Percentiles rank a stretch among this genome's conserved stretches.
phyloP scores from a whole-genome alignment of 495 filamentous ascomycete genomes.

The Tuber indicum region DNA sequence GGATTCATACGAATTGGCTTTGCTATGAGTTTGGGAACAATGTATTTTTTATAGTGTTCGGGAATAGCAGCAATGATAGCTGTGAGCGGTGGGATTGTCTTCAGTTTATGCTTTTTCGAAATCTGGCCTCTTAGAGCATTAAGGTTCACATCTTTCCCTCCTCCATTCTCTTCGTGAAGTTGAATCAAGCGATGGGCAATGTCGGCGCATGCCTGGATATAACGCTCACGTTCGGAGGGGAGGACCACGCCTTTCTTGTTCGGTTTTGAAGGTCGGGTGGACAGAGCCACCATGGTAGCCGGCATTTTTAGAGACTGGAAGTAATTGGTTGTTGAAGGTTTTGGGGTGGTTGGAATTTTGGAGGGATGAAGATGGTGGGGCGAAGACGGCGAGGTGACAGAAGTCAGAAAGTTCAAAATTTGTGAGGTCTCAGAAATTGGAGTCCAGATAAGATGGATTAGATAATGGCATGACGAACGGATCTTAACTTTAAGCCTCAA shows the following conservation, averaged over 20 bases:
- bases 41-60: conserved; percentile 99
- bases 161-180: conserved; percentile 75
- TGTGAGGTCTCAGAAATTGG: not conserved
- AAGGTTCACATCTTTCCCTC: conserved; percentile 78
- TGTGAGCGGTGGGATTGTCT: conserved; percentile 79
- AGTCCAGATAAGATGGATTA: conserved; percentile 22
- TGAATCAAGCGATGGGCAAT: conserved; percentile 89
- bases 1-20: conserved; percentile 76
- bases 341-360: not conserved
- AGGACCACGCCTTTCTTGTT: conserved; percentile 35
- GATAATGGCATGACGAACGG: not conserved
- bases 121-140: conserved; percentile 82
- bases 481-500: not conserved
- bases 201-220: conserved; percentile 86
- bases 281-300: conserved; percentile 23
- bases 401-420: not conserved
- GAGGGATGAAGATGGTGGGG: conserved; percentile 7
- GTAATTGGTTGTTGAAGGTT: conserved; percentile 9
- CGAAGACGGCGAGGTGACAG: conserved; percentile 14
- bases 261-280: conserved; percentile 31
- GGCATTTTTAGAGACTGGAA: conserved; percentile 4
- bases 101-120: conserved; percentile 82
- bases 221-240: conserved; percentile 85
- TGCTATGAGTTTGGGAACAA: conserved; percentile 86
- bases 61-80: conserved; percentile 96